phyloP scores from a whole-genome alignment of 139 green algal genomes.

The Micractinium sp. region DNA sequence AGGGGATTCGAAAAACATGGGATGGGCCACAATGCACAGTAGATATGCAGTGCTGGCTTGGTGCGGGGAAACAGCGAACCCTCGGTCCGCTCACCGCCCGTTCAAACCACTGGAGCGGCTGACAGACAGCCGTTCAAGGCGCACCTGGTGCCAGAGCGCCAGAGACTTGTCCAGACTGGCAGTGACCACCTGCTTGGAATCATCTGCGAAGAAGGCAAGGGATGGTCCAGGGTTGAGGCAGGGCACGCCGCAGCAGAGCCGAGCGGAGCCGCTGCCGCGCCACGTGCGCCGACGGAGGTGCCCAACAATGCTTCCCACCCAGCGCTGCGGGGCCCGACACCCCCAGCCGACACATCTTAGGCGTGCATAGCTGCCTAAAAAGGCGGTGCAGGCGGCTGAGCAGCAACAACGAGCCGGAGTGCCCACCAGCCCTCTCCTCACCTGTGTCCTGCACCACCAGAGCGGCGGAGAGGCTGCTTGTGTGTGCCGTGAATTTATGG shows the following conservation, averaged over 20 bases:
- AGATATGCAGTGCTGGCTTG: not conserved
- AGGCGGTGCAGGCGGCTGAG: too few relatives aligned
- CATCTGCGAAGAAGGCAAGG: slow-evolving; percentile 16
- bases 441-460: slow-evolving; percentile 55
- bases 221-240: not conserved
- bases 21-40: not conserved
- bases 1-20: not conserved
- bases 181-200: slow-evolving; percentile 60
- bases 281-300: too few relatives aligned
- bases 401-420: too few relatives aligned
- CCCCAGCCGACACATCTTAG: too few relatives aligned
- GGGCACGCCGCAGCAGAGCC: not conserved
- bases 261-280: too few relatives aligned
- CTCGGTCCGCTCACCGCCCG: not conserved
- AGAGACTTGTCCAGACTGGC: slow-evolving; percentile 70
- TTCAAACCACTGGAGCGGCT: not conserved
- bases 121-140: not conserved
- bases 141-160: slow-evolving; percentile 50
- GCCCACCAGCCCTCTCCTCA: not conserved
- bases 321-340: too few relatives aligned
- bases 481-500: slow-evolving; percentile 58
- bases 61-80: not conserved
- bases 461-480: slow-evolving; percentile 38
- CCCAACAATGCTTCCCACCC: too few relatives aligned
- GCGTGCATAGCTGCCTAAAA: too few relatives aligned